Evolutionary conservation across 2,329 filamentous ascomycete genomes (phyloP).

Genomic region (Iodosphaeria phyllophila): DNA sequence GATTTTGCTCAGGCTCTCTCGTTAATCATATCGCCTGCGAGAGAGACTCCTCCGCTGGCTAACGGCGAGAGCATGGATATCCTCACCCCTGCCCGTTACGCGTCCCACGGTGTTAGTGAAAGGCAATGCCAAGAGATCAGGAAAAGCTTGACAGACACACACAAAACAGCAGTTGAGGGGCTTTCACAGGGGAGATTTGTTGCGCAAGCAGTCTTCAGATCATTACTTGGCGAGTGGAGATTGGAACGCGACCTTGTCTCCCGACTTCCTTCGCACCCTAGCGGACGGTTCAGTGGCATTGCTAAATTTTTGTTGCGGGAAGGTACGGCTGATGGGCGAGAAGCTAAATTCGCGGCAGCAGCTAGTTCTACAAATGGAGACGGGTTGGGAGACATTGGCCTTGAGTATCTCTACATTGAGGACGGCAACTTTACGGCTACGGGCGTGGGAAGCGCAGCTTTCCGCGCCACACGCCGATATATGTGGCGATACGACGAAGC

Average conservation of each 20-base stretch:
- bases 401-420: conserved; percentile 52
- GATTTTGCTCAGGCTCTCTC: conserved; percentile 42
- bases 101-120: conserved; percentile 17
- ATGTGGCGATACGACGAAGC: conserved; percentile 51
- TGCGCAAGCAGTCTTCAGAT: conserved; percentile 48
- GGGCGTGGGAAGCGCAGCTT: conserved; percentile 32
- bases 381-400: conserved; percentile 18
- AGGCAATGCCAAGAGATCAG: conserved; percentile 19
- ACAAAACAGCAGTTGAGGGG: conserved; percentile 20
- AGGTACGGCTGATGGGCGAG: conserved; percentile 34
- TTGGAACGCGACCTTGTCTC: conserved; percentile 38
- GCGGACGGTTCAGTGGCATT: conserved; percentile 44
- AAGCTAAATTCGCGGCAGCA: conserved; percentile 5
- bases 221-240: conserved; percentile 51
- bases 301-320: conserved; percentile 44
- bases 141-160: conserved; percentile 26
- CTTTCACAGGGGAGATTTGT: conserved; percentile 32
- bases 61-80: conserved; percentile 28
- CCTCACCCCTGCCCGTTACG: conserved; percentile 36
- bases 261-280: conserved; percentile 36
- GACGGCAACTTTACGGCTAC: conserved; percentile 44
- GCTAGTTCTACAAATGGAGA: too few species aligned
- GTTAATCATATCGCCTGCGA: conserved; percentile 22
- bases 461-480: conserved; percentile 47
- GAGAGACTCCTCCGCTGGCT: conserved; percentile 19